These are phyloP conservation scores for Candida lessepsii DNA, from an alignment of 805 yeast genomes.

Conservation along the genomic window DNA sequence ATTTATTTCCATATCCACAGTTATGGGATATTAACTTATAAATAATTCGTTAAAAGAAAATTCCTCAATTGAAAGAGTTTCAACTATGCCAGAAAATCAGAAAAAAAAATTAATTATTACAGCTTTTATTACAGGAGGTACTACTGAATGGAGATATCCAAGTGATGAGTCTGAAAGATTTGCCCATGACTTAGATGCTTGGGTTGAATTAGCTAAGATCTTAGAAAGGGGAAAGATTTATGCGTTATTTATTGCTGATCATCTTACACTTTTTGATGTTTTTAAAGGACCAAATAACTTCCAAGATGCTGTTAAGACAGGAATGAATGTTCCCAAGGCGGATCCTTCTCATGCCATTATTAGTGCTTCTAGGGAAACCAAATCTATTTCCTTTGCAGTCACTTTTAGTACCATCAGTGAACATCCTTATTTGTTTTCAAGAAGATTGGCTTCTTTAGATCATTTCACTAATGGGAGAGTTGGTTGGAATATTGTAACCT, in stretches of 20 bases:
- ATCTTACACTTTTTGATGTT: slow-evolving; percentile 40
- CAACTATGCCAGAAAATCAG: slow-evolving; percentile 4
- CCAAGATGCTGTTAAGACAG: slow-evolving; percentile 33
- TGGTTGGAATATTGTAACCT: slow-evolving; percentile 48
- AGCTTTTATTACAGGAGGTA: slow-evolving; percentile 33
- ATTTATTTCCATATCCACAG: too few relatives aligned
- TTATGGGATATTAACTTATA: too few relatives aligned
- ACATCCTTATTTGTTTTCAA: slow-evolving; percentile 40
- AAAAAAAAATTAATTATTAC: slow-evolving; percentile 29
- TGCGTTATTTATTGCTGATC: slow-evolving; percentile 42
- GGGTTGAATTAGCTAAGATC: slow-evolving; percentile 40
- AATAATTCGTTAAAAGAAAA: too few relatives aligned
- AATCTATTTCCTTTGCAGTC: slow-evolving; percentile 39
- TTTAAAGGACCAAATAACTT: slow-evolving; percentile 35
- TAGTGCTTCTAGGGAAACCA: slow-evolving; percentile 47
- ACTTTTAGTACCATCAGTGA: slow-evolving; percentile 45
- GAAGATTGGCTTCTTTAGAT: slow-evolving; percentile 45
- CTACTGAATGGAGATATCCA: slow-evolving; percentile 43
- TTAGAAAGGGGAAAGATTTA: slow-evolving; percentile 41
- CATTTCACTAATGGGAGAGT: slow-evolving; percentile 44
- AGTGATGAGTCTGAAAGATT: slow-evolving; percentile 30
- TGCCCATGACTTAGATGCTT: slow-evolving; percentile 22
- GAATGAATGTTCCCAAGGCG: slow-evolving; percentile 36
- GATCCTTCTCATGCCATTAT: slow-evolving; percentile 38
- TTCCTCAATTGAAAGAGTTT: too few relatives aligned